phyloP scores from a whole-genome alignment of 768 basidiomycete species.

The Flagelloscypha sp. region DNA sequence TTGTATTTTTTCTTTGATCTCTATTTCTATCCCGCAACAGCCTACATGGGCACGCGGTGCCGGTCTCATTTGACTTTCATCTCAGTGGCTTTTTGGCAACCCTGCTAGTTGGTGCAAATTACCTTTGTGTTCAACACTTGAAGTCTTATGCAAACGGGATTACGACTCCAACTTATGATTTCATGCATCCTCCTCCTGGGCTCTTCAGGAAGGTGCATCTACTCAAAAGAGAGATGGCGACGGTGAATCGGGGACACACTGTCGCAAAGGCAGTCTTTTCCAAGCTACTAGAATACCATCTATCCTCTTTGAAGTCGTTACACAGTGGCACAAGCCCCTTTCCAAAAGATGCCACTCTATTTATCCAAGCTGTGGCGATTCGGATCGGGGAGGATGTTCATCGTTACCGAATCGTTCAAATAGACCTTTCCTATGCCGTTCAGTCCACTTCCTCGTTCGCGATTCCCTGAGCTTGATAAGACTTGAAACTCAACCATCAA shows the following conservation, averaged over 20 bases:
- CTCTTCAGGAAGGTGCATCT: constrained; percentile 40
- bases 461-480: too few species aligned
- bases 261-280: constrained; percentile 40
- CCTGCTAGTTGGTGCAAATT: constrained; percentile 49
- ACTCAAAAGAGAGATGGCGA: constrained; percentile 6
- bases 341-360: too few species aligned
- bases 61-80: neutral
- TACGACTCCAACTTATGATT: constrained; percentile 80
- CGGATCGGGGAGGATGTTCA: too few species aligned
- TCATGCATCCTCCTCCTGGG: constrained; percentile 88
- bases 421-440: too few species aligned
- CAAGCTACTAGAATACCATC: constrained; percentile 38
- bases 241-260: constrained; percentile 7
- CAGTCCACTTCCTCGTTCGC: too few species aligned
- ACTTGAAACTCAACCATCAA: too few species aligned
- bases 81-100: constrained; percentile 4
- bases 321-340: too few species aligned
- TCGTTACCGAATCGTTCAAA: too few species aligned
- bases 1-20: too few species aligned
- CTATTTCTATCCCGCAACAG: too few species aligned
- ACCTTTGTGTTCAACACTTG: constrained; percentile 53
- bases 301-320: constrained; percentile 50
- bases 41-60: too few species aligned
- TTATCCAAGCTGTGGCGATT: too few species aligned
- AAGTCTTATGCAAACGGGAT: constrained; percentile 56